These are phyloP conservation scores for Pisolithus tinctorius DNA, from an alignment of 768 basidiomycete species.

Conservation along the genomic window DNA sequence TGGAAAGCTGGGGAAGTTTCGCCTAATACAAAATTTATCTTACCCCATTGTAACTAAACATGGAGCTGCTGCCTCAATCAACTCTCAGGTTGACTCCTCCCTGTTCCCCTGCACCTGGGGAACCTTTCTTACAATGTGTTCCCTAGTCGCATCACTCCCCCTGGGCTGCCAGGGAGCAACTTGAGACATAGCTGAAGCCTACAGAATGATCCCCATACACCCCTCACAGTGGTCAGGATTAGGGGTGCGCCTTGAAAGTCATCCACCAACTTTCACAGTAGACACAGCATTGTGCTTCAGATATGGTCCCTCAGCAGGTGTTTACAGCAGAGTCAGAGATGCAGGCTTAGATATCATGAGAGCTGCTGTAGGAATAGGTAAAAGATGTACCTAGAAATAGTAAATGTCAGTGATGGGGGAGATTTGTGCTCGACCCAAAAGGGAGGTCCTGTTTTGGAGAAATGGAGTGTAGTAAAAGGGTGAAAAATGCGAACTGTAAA, in stretches of 20 bases:
- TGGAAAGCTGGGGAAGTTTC: constrained; percentile 1
- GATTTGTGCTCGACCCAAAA: no score
- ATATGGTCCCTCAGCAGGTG: constrained; percentile 9
- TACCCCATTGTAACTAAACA: constrained; percentile 6
- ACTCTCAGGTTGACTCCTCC: constrained; percentile 25
- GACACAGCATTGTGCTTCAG: constrained; percentile 23
- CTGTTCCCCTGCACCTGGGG: constrained; percentile 39
- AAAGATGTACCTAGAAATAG: no score
- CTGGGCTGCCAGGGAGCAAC: background rate
- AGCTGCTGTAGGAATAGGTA: no score
- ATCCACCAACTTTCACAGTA: no score
- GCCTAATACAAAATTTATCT: constrained; percentile 24
- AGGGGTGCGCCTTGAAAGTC: no score
- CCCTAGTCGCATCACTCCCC: constrained; percentile 1
- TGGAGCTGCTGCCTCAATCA: constrained; percentile 25
- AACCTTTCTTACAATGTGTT: no score
- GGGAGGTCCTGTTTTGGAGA: no score
- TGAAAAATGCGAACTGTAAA: no score
- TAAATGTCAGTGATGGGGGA: no score
- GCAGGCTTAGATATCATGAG: no score
- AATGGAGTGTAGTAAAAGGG: no score
- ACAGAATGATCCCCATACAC: constrained; percentile 20
- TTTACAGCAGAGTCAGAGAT: no score
- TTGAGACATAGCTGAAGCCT: constrained; percentile 10
- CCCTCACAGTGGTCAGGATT: constrained; percentile 29